Conservation (phyloP, 768 basidiomycete genomes). For the Lactifluus echinatus region DNA sequence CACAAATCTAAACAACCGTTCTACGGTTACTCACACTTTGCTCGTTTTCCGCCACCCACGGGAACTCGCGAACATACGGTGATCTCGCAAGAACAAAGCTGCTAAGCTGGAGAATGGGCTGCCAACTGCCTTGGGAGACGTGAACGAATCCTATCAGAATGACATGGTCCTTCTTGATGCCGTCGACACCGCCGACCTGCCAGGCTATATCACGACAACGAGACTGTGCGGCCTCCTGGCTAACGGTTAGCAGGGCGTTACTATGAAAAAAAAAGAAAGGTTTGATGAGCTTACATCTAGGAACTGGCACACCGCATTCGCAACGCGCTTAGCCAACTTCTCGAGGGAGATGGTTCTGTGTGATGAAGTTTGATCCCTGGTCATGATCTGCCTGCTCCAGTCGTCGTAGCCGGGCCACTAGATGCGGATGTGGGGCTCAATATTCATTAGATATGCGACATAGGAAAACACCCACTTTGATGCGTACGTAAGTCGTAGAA, state of each 20-base stretch:
- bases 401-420: conserved; percentile 13
- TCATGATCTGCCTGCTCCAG: conserved; percentile 6
- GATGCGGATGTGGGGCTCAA: neutral
- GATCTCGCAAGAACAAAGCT: too few species aligned
- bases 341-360: neutral
- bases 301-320: conserved; percentile 4
- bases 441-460: neutral
- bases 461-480: neutral
- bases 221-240: neutral
- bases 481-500: neutral
- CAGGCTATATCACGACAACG: neutral
- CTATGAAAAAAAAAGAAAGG: neutral
- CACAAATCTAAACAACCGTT: too few species aligned
- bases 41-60: too few species aligned
- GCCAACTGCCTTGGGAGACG: conserved; percentile 14
- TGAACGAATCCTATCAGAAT: conserved; percentile 11
- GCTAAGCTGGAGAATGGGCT: conserved; percentile 15
- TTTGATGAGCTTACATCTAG: neutral
- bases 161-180: conserved; percentile 9
- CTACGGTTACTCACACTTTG: too few species aligned
- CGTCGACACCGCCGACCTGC: neutral
- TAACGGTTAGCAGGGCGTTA: neutral
- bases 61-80: too few species aligned
- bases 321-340: neutral
- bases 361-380: neutral